Conservation (phyloP, 495 filamentous ascomycete genomes). For the Penicillium daleae region DNA sequence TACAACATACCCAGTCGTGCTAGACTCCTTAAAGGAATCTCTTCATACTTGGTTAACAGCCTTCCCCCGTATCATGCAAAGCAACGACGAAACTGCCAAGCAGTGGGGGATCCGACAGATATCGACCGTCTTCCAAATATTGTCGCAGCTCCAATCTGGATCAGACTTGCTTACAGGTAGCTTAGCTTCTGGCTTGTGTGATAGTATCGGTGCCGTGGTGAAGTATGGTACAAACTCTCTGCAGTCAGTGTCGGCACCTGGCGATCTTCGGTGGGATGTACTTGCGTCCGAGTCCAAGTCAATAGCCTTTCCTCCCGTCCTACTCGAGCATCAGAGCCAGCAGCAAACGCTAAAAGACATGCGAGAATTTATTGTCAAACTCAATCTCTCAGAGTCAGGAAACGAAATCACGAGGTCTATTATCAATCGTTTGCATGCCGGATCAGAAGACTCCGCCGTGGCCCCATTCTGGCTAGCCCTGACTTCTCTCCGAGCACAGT, state of each 20-base stretch:
- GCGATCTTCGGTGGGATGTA: conserved; percentile 31
- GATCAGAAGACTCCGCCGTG: conserved; percentile 58
- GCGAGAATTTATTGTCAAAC: conserved; percentile 44
- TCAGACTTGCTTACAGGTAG: conserved; percentile 71
- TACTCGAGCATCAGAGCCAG: conserved; percentile 67
- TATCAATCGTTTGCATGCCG: conserved; percentile 59
- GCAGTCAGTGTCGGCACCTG: conserved; percentile 30
- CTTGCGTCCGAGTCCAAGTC: conserved; percentile 26
- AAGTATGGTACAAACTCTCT: conserved; percentile 31
- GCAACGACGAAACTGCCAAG: conserved; percentile 78
- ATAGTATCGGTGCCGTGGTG: conserved; percentile 49
- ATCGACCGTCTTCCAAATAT: conserved; percentile 69
- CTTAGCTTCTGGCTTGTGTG: conserved; percentile 58
- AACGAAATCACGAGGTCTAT: conserved; percentile 57
- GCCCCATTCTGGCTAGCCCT: conserved; percentile 84
- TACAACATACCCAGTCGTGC: conserved; percentile 63
- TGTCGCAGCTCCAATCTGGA: conserved; percentile 66
- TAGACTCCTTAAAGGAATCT: conserved; percentile 69
- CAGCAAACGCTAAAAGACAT: conserved; percentile 59
- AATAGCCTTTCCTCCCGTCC: conserved; percentile 50
- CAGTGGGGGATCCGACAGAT: conserved; percentile 72
- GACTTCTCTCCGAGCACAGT: conserved; percentile 62
- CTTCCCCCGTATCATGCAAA: conserved; percentile 82
- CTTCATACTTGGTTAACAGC: conserved; percentile 81
- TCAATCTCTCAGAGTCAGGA: conserved; percentile 46